phyloP scores from a whole-genome alignment of 177 flowering plant species.

The Tripterygium wilfordii region DNA sequence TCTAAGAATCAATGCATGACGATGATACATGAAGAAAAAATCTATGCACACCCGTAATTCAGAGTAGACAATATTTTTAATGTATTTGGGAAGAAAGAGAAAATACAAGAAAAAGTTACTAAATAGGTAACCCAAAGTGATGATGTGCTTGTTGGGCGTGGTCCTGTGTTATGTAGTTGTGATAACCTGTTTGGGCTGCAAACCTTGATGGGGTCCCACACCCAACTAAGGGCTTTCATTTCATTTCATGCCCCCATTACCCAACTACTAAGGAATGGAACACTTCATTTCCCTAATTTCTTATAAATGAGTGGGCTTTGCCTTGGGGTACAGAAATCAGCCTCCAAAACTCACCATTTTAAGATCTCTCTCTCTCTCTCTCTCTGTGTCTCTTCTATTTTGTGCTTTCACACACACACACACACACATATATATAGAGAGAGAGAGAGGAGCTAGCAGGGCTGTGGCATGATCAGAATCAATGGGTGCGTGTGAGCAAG shows the following conservation, averaged over 20 bases:
- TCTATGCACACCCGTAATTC: too few relatives aligned
- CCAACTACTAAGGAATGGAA: slow-evolving; percentile 4
- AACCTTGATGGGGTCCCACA: slow-evolving; percentile 9
- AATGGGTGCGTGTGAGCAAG: slow-evolving; percentile 57
- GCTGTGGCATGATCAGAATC: too few relatives aligned
- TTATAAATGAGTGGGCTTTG: too few relatives aligned
- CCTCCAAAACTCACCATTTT: slow-evolving; percentile 5
- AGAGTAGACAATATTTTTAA: too few relatives aligned
- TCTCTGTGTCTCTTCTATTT: slow-evolving; percentile 11
- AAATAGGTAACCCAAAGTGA: too few relatives aligned
- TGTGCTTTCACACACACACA: slow-evolving; percentile 5
- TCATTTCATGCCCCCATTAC: slow-evolving; percentile 2
- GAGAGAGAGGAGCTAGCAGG: background rate
- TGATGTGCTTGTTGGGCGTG: too few relatives aligned
- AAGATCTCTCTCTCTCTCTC: too few relatives aligned
- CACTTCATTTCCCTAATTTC: slow-evolving; percentile 9
- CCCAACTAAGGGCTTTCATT: slow-evolving; percentile 16
- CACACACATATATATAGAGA: background rate
- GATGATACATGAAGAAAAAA: too few relatives aligned
- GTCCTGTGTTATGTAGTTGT: background rate
- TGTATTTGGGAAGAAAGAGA: too few relatives aligned
- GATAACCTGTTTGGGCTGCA: background rate
- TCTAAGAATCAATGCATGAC: too few relatives aligned
- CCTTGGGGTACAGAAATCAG: background rate
- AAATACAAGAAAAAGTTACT: slow-evolving; percentile 3